Conservation (phyloP, 495 filamentous ascomycete genomes). For the Letharia lupina region DNA sequence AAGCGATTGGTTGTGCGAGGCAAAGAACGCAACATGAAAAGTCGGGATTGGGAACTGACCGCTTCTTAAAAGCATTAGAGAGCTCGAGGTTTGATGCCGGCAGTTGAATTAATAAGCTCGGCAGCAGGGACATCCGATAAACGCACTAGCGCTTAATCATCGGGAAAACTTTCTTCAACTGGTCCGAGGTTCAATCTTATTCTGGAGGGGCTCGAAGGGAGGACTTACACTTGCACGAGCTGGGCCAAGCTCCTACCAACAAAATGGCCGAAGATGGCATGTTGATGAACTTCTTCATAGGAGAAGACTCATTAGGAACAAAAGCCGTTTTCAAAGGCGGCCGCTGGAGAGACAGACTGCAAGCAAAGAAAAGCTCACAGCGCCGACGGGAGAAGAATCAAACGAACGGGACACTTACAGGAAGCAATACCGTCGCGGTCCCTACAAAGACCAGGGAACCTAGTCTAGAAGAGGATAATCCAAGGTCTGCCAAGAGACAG, state of each 20-base stretch:
- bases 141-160: background rate
- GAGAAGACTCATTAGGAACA: slow-evolving; percentile 43
- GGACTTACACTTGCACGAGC: background rate
- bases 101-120: background rate
- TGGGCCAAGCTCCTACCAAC: background rate
- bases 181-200: background rate
- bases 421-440: slow-evolving; percentile 4
- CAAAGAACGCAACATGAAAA: slow-evolving; percentile 5
- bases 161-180: background rate
- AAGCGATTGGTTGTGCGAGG: background rate
- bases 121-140: background rate
- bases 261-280: slow-evolving; percentile 90
- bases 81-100: background rate
- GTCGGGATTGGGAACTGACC: background rate
- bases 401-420: slow-evolving; percentile 17
- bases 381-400: slow-evolving; percentile 36
- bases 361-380: slow-evolving; percentile 60
- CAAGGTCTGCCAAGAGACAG: slow-evolving; percentile 37
- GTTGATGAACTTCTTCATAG: slow-evolving; percentile 81
- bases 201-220: no score
- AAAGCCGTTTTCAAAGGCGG: slow-evolving; percentile 75
- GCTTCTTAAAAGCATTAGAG: background rate
- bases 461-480: slow-evolving; percentile 6
- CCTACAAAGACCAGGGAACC: slow-evolving; percentile 2
- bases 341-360: slow-evolving; percentile 78